Base-by-base conservation (phyloP, 2,329 filamentous ascomycete species). In the Hymenoscyphus albidus region DNA sequence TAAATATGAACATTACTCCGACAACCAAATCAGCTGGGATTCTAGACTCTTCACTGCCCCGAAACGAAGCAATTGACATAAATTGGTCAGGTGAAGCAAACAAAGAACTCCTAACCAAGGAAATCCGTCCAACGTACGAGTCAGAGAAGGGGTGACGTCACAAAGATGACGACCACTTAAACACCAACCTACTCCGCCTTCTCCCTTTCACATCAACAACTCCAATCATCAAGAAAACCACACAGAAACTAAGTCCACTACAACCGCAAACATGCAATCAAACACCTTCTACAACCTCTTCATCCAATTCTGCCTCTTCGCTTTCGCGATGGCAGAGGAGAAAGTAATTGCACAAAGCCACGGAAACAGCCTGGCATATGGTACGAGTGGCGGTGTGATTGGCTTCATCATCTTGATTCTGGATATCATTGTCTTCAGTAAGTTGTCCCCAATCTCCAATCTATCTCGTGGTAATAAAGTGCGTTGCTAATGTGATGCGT, bases 341-440 rank as follows among this genome's bases (percentile, higher is more conserved):
- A 75, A 79, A 40, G 68, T 79, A 9, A 76, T 74, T 14, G 75
- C 77, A 7, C 76, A 75, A 22, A 73, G 69, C 27, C 69, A 74
- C 55, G 75, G 75, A 39, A 78, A 82, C 69, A 75, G 81, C 10
- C 85, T 82, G 82, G 81, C 85, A 63, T 86, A 85, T 58, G 85
- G 85, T 51, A 83, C 83, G 1, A 85, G 86, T 32, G 86, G 86
- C 16, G 86, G 86, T 1, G 80, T 88, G 42, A 58, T 87, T 6
- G 86, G 86, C 1, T 83, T 88, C 70, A 82, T 88, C 62, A 78
- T 88, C 3, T 74, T 89, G 32, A 76, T 88, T 14, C 77, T 89
- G 7, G 86, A 89, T 68, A 82, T 89, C 48, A 81, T 88, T 40
- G 84, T 86, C 48, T 87, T 83, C 74, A 81, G 86, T 88, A 79